Base-by-base conservation (phyloP, 148 eudicot genomes). In the Camellia japonica region DNA sequence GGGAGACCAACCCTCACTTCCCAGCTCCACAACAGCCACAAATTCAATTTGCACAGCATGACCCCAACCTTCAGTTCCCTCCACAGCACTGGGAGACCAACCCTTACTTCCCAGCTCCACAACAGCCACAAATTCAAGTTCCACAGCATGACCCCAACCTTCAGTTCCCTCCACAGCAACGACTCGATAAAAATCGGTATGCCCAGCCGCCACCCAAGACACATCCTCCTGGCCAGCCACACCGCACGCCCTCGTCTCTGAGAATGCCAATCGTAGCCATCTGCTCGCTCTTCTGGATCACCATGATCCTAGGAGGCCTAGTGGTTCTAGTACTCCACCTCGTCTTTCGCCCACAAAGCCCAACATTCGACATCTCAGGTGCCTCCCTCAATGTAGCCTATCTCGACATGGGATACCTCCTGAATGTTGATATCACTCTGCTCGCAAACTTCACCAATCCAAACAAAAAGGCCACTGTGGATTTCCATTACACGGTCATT, bases 371-470 rank as follows among this genome's bases (percentile, higher is more conserved):
- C 83, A 77, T 94, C 46, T 43, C 92, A 2, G 83, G 65, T 2
- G 92, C 90, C 43, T 83, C 89, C 68, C 90, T 94, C 56, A 94
- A 94, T 41, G 92, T 93, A 3, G 93, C 90, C 65, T 94, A 92
- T 77, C 90, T 94, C n/a, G 98, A 94, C 89, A 78, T 86, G 89
- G 94, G 92, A 9, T 88, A 86, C 76, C 90, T 88, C 69, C 89
- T 92, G 20, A 94, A 94, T 58, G 93, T 91, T 0, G 98, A 94
- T 67, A 66, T 91, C 13, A 90, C 94, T 6, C 52, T 94, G 54
- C 88, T 94, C 0, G 90, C 87, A 15, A 94, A 94, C 87, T 90
- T 94, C 88, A 91, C 93, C 3, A 94, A 94, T 54, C 92, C 94
- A 3, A 94, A 89, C 86, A 82, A 80, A 52, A 94, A 92, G 76